Evolutionary conservation across 1,284 basidiomycete genomes (phyloP), one percentile per base, ranked within the genome.

Genomic region (Trametes pubescens): DNA sequence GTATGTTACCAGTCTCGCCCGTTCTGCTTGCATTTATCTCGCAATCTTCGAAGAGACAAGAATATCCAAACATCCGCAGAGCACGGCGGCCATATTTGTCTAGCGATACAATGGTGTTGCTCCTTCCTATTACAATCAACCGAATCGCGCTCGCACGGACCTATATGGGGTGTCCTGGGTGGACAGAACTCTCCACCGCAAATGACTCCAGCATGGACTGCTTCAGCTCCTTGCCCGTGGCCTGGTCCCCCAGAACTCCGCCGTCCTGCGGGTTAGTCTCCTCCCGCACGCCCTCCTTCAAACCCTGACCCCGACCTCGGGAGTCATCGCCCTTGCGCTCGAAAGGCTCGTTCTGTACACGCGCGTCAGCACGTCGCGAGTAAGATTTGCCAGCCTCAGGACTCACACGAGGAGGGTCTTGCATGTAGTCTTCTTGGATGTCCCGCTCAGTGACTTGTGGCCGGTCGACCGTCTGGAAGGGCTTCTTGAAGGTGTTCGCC

Each of bases 401-500:
- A 69, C 72, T 69, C 52, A 74, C 74, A 47, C 73, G 65, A 29
- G 78, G 79, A 35, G 78, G 74, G 48, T 75, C 53, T 44, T 65
- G 69, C 51, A 77, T 55, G 54, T 73, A 77, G 53, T 80, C 72
- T 26, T 78, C 75, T 63, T 79, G 71, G 44, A 78, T 75, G 61
- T 78, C 70, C 34, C 72, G 73, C 46, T 75, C 72, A 1, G 73
- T 73, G n/a, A 74, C 73, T 2, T 51, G 38, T 0, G 78, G 77
- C 0, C 70, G 70, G 46, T 64, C 69, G 46, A 76, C 72, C n/a
- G 67, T 71, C 60, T 75, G 76, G 58, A 63, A 70, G 1, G 71
- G 46, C 66, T 77, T 78, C 66, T 79, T 77, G 65, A 75, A 76
- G 8, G 65, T 70, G 44, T 52, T 58, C 24, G 55, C 21, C 51